Base-by-base conservation (phyloP, 768 basidiomycete species). In the Kwoniella pini region DNA sequence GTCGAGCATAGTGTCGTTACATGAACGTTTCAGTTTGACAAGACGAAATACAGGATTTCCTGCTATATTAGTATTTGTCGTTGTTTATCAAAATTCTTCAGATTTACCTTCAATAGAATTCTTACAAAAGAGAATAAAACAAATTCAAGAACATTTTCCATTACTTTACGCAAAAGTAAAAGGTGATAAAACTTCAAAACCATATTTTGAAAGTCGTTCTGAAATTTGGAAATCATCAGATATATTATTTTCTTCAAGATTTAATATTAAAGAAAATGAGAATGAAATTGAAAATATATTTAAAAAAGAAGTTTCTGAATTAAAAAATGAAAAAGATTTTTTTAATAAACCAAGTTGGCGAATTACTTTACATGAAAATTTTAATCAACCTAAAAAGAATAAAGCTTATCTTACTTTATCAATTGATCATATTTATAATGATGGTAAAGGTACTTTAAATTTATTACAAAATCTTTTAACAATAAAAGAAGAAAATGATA, bases 61-160 rank as follows among this genome's bases (percentile, higher is more conserved):
- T 1, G 30, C 40, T 19, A 33, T 54, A 17, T 38, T 61, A 0
- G 28, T 39, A 24, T 19, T 53, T 10, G 30, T 57, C 24, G 31
- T 61, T n/a, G 24, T 49, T 21, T 65, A 61, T 43, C 53, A 59
- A 3, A 10, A 13, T 2, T 2, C 36, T 4, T 33, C 58, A 12
- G 38, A 48, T 15, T 21, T 57, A 3, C 64, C 64, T 10, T 45
- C 64, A 9, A 24, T 12, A 1, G 10, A 31, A 4, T 51, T 45
- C 33, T 44, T 65, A 5, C 22, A 39, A 26, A 24, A 46, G 19
- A 43, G 59, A 12, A 55, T 65, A 39, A 21, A 24, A 1, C 42
- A 61, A 13, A 43, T 65, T 1, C 64, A 60, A 24, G 22, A 48
- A 6, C 64, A 60, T 52, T 61, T 65, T 48, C 64, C 64, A 2